These are phyloP conservation scores for Geotrichum fermentans DNA, from an alignment of 1,139 yeast genomes.

Conservation along the genomic window DNA sequence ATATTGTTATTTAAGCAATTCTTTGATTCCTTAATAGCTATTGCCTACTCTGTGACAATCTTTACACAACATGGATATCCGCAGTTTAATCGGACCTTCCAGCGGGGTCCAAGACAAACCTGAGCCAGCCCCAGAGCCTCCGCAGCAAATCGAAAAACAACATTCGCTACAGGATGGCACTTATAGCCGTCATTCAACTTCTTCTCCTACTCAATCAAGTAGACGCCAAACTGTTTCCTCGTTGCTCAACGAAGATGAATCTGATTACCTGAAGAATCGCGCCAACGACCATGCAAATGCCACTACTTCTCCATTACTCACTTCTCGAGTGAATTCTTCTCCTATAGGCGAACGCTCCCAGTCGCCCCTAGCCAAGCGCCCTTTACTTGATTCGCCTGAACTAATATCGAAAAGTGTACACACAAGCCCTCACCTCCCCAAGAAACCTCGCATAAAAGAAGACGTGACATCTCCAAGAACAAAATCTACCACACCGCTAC, in stretches of 20 bases:
- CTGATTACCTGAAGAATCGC: slow-evolving; percentile 3
- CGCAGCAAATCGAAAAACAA: neutral
- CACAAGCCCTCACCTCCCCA: slow-evolving; percentile 1
- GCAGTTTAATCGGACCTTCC: slow-evolving; percentile 8
- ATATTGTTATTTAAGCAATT: no score
- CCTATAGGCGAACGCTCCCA: slow-evolving; percentile 3
- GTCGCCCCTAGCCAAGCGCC: slow-evolving; percentile 1
- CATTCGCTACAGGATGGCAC: neutral
- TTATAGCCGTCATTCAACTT: slow-evolving; percentile 6
- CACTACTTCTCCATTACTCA: neutral
- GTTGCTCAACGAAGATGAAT: slow-evolving; percentile 29
- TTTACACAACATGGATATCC: slow-evolving; percentile 9
- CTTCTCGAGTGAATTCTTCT: slow-evolving; percentile 3
- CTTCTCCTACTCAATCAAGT: slow-evolving; percentile 14
- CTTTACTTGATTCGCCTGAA: slow-evolving; percentile 5
- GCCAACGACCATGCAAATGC: neutral
- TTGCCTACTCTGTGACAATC: neutral
- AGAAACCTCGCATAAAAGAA: neutral
- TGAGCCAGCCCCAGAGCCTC: slow-evolving; percentile 1
- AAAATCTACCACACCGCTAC: neutral
- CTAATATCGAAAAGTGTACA: neutral
- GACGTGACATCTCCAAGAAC: slow-evolving; percentile 4
- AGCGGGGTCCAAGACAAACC: slow-evolving; percentile 7
- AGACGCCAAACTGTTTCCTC: slow-evolving; percentile 32
- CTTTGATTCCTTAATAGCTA: no score